phyloP scores from a whole-genome alignment of 352 stramenopile species.

The Pythium scleroteichum region DNA sequence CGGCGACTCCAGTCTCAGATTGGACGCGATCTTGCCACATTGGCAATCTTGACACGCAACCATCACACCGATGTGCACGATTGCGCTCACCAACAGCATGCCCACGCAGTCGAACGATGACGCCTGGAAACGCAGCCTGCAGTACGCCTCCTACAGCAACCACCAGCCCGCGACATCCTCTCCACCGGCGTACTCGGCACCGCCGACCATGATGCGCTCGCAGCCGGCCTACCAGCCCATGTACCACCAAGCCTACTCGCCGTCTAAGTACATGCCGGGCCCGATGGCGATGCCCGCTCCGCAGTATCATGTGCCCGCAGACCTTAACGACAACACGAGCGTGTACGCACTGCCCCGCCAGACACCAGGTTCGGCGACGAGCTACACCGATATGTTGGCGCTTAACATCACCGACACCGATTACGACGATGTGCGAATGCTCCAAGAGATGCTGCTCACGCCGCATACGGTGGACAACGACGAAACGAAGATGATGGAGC shows the following conservation, averaged over 20 bases:
- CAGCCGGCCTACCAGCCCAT: not conserved
- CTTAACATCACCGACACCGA: slow-evolving; percentile 16
- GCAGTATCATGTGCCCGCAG: not conserved
- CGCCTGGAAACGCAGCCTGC: slow-evolving; percentile 15
- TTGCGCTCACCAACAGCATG: slow-evolving; percentile 14
- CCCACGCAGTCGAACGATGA: slow-evolving; percentile 19
- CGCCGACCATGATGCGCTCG: not conserved
- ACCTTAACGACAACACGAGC: not conserved
- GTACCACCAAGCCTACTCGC: slow-evolving; percentile 8
- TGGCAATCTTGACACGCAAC: not conserved
- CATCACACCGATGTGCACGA: slow-evolving; percentile 12
- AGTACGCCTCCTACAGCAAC: slow-evolving; percentile 17
- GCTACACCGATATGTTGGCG: slow-evolving; percentile 18
- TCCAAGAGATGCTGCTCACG: slow-evolving; percentile 26
- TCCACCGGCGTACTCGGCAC: not conserved
- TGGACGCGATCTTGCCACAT: slow-evolving; percentile 6
- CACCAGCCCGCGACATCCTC: slow-evolving; percentile 4
- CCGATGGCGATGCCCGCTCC: not conserved
- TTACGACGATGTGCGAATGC: slow-evolving; percentile 28
- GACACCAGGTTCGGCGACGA: not conserved
- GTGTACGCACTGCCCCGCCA: slow-evolving; percentile 1
- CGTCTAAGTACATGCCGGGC: slow-evolving; percentile 10
- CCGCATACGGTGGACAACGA: slow-evolving; percentile 8
- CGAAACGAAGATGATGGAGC: not conserved
- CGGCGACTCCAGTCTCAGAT: not conserved